Percentiles rank a stretch among this genome's conserved stretches.
These are phyloP conservation scores for Nemania diffusa DNA, from an alignment of 2,329 filamentous ascomycete genomes.

Conservation along the genomic window DNA sequence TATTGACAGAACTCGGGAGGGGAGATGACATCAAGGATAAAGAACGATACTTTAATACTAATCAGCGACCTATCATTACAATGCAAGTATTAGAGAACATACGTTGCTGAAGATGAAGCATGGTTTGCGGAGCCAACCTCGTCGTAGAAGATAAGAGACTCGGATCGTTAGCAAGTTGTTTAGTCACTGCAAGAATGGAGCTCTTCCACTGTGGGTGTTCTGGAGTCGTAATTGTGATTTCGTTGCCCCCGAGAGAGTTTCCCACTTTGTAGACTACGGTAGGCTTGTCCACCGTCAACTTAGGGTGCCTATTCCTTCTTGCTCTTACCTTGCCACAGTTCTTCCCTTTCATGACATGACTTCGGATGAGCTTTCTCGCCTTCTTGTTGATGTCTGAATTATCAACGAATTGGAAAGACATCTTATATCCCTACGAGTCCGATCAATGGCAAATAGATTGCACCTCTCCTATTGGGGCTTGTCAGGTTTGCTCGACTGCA, in stretches of 20 bases:
- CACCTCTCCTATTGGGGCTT: not conserved
- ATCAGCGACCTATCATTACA: not conserved
- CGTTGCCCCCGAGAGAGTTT: not conserved
- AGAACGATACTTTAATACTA: slow-evolving; percentile 23
- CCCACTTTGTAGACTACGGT: not conserved
- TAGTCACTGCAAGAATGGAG: slow-evolving; percentile 16
- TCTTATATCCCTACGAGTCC: not conserved
- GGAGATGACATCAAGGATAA: slow-evolving; percentile 20
- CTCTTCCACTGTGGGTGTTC: not conserved
- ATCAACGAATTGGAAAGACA: slow-evolving; percentile 35
- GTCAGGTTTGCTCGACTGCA: not conserved
- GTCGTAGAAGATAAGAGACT: slow-evolving; percentile 7
- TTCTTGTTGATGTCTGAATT: slow-evolving; percentile 27
- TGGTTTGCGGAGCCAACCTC: slow-evolving; percentile 13
- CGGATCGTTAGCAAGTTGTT: slow-evolving; percentile 21
- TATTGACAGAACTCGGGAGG: slow-evolving; percentile 27
- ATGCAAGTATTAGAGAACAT: not conserved
- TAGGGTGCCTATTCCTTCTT: slow-evolving; percentile 1
- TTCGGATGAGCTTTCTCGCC: slow-evolving; percentile 36
- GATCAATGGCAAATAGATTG: not conserved
- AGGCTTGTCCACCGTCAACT: not conserved
- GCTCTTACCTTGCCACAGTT: slow-evolving; percentile 35
- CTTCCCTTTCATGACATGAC: slow-evolving; percentile 43
- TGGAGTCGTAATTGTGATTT: not conserved
- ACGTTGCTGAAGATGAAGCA: slow-evolving; percentile 25